Evolutionary conservation across 2,329 filamentous ascomycete genomes (phyloP).

Genomic region (Cladosporium colombiae): DNA sequence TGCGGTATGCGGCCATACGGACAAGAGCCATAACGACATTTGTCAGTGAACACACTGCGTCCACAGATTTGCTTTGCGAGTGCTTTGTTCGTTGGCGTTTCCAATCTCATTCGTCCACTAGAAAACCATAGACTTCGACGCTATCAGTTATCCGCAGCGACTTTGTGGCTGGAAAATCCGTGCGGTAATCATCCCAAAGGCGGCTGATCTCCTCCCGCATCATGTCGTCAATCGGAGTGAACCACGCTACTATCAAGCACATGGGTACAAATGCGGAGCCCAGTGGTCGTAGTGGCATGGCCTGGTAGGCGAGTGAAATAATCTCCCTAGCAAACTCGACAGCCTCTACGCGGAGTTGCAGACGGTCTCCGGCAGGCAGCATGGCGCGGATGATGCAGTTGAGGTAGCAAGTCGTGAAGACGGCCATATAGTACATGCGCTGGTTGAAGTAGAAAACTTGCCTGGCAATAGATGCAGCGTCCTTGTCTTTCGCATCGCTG

Average conservation of each 20-base stretch:
- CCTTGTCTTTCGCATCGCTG: neutral
- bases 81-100: neutral
- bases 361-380: neutral
- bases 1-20: neutral
- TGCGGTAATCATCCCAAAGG: conserved; percentile 10
- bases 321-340: neutral
- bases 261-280: conserved; percentile 3
- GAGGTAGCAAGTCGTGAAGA: conserved; percentile 7
- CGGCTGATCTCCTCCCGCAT: conserved; percentile 1
- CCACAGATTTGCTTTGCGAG: neutral
- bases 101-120: neutral
- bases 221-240: neutral
- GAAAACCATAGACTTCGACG: neutral
- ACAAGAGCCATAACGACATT: neutral
- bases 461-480: neutral
- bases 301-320: neutral
- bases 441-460: conserved; percentile 4
- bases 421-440: conserved; percentile 10
- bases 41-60: neutral
- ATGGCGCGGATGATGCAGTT: conserved; percentile 9
- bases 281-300: conserved; percentile 1
- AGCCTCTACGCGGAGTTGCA: neutral
- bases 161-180: conserved; percentile 8
- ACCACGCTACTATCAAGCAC: conserved; percentile 14
- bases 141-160: neutral